phyloP scores from a whole-genome alignment of 2,329 filamentous ascomycete species.

The Cephalotrichum gorgonifer region DNA sequence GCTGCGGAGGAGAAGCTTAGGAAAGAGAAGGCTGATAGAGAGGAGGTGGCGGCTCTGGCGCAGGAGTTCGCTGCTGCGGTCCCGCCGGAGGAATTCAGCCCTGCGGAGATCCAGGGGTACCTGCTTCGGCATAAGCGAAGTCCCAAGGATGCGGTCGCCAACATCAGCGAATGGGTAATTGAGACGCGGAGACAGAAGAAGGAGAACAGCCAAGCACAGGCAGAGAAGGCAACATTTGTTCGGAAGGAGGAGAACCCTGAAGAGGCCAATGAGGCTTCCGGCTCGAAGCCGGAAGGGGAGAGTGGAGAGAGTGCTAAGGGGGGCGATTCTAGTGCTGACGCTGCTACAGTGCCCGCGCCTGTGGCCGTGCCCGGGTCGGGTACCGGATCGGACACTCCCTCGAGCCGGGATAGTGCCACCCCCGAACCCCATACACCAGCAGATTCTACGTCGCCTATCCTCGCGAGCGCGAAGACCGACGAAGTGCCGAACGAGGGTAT shows the following conservation, averaged over 20 bases:
- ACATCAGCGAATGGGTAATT: conserved; percentile 36
- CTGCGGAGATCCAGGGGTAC: conserved; percentile 50
- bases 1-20: conserved; percentile 13
- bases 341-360: too few species aligned
- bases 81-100: conserved; percentile 46
- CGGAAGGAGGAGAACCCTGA: background rate
- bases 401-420: background rate
- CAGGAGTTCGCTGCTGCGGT: conserved; percentile 34
- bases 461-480: background rate
- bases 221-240: conserved; percentile 12
- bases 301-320: background rate
- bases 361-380: too few species aligned
- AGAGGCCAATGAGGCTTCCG: background rate
- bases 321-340: background rate
- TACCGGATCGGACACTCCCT: background rate
- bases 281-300: background rate
- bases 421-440: background rate
- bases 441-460: background rate
- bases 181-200: conserved; percentile 31
- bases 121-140: conserved; percentile 45
- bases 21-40: too few species aligned
- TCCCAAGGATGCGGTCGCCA: conserved; percentile 35
- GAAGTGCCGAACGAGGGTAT: background rate
- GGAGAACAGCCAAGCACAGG: conserved; percentile 17
- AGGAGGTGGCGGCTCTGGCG: conserved; percentile 17